These are phyloP conservation scores for Boechera stricta DNA, from an alignment of 345 rosid species.

Conservation along the genomic window DNA sequence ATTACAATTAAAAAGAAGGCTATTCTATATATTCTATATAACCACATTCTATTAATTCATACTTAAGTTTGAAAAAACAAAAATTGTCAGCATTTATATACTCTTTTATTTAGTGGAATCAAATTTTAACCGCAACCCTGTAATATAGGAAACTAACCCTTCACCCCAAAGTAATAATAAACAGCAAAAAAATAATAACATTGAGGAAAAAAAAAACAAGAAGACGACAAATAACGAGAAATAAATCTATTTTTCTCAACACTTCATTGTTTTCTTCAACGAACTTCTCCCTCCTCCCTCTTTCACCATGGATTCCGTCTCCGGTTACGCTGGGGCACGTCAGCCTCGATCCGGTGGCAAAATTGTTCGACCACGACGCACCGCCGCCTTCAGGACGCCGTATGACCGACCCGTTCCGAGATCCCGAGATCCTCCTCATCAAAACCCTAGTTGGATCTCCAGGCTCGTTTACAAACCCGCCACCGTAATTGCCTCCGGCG, in stretches of 20 bases:
- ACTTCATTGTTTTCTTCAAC: conserved; percentile 30
- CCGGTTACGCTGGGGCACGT: conserved; percentile 41
- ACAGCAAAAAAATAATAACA: no score
- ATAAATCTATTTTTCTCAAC: not conserved
- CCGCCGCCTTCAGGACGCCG: conserved; percentile 54
- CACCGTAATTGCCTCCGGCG: conserved; percentile 75
- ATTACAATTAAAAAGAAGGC: no score
- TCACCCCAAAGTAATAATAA: not conserved
- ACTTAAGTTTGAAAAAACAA: no score
- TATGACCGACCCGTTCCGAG: conserved; percentile 60
- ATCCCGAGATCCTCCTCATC: conserved; percentile 38
- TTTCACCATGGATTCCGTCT: conserved; percentile 44
- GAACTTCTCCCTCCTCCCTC: conserved; percentile 31
- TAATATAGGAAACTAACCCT: conserved; percentile 35
- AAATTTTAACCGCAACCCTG: conserved; percentile 38
- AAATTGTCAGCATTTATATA: no score
- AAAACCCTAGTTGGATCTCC: conserved; percentile 91
- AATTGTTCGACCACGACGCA: conserved; percentile 62
- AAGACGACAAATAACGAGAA: conserved; percentile 48
- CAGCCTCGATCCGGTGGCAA: conserved; percentile 71
- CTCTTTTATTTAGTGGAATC: not conserved
- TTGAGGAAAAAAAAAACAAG: not conserved
- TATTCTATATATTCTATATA: no score
- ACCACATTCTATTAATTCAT: no score
- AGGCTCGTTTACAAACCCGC: conserved; percentile 74